A percentile compares a stretch with the other conserved stretches of the same genome.
phyloP scores from a whole-genome alignment of 495 filamentous ascomycete genomes.

The Cenococcum geophilum region DNA sequence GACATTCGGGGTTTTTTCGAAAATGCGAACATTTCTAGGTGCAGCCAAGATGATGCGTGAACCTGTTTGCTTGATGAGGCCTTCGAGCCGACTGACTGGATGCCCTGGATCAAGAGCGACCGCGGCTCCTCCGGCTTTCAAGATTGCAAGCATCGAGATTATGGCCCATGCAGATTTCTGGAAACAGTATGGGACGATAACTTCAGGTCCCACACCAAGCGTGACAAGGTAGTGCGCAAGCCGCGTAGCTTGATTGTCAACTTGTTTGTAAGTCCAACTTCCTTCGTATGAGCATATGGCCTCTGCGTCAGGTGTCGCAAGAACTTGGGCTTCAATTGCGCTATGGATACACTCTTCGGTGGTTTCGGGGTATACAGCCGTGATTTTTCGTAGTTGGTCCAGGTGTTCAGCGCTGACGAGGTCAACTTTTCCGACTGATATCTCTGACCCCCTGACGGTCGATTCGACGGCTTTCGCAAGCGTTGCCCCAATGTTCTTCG shows the following conservation, averaged over 20 bases:
- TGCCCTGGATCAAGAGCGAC: conserved; percentile 29
- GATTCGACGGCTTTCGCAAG: conserved; percentile 26
- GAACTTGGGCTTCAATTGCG: conserved; percentile 15
- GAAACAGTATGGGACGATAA: conserved; percentile 49
- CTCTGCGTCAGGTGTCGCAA: conserved; percentile 9
- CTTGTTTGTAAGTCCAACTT: conserved; percentile 22
- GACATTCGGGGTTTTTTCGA: conserved; percentile 11
- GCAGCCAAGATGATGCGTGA: conserved; percentile 16
- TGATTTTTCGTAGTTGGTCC: conserved; percentile 13
- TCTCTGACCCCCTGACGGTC: conserved; percentile 13
- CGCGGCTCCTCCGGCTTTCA: conserved; percentile 37
- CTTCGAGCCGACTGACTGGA: conserved; percentile 19
- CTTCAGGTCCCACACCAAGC: conserved; percentile 45
- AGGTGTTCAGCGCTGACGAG: conserved; percentile 13
- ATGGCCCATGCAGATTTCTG: conserved; percentile 45
- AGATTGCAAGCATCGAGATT: conserved; percentile 39
- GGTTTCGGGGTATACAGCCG: conserved; percentile 17
- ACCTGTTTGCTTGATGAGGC: conserved; percentile 20
- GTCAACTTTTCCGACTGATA: conserved; percentile 11
- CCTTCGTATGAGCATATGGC: conserved; percentile 22
- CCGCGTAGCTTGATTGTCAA: conserved; percentile 15
- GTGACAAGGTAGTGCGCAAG: conserved; percentile 18
- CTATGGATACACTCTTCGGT: conserved; percentile 24
- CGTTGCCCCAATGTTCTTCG: conserved; percentile 40
- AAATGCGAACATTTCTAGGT: conserved; percentile 9